Conservation (phyloP, 2,329 filamentous ascomycete genomes). For the Paecilomyces dactylethromorphus region DNA sequence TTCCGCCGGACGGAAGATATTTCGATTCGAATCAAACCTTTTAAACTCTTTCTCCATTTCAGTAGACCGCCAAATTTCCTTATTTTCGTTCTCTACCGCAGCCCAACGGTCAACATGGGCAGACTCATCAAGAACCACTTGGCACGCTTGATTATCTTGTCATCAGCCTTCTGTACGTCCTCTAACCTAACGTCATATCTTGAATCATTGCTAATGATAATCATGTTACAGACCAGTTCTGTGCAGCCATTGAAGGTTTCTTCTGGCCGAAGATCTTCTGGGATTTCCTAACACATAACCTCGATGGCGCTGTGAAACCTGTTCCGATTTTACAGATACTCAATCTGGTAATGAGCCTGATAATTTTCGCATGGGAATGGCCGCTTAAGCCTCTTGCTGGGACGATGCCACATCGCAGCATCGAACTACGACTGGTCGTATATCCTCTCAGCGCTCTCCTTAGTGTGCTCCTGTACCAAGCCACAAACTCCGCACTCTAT, state of each 20-base stretch:
- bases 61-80: neutral
- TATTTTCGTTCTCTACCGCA: neutral
- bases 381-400: slow-evolving; percentile 73
- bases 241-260: slow-evolving; percentile 75
- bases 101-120: slow-evolving; percentile 59
- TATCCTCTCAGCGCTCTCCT: slow-evolving; percentile 72
- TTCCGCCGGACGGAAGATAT: slow-evolving; percentile 22
- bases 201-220: slow-evolving; percentile 9
- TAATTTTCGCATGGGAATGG: slow-evolving; percentile 85
- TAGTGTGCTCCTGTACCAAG: slow-evolving; percentile 79
- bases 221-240: slow-evolving; percentile 67
- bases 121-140: slow-evolving; percentile 99
- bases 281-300: slow-evolving; percentile 88
- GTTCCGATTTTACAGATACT: slow-evolving; percentile 83
- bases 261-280: slow-evolving; percentile 99
- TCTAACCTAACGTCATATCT: neutral
- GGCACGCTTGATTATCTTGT: slow-evolving; percentile 88
- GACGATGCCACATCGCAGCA: slow-evolving; percentile 71
- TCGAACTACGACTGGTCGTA: slow-evolving; percentile 76
- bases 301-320: slow-evolving; percentile 79
- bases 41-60: neutral
- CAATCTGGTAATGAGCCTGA: slow-evolving; percentile 75
- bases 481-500: slow-evolving; percentile 85
- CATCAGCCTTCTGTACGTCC: slow-evolving; percentile 66
- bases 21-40: slow-evolving; percentile 1